Base-by-base conservation (phyloP, 1,284 basidiomycete species). In the Ceratobasidium sp. region DNA sequence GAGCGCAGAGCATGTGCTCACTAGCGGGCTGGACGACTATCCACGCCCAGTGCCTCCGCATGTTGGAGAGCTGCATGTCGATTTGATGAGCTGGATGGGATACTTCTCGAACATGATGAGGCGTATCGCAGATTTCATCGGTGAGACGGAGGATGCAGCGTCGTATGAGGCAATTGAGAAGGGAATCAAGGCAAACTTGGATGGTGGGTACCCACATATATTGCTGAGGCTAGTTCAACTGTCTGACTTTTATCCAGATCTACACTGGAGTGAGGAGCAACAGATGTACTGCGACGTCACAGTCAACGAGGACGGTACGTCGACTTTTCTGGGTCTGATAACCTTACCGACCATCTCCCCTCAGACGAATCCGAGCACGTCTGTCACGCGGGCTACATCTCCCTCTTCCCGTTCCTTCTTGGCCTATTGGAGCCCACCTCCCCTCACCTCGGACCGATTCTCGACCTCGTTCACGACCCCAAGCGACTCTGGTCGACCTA, bases 11-110 rank as follows among this genome's bases (percentile, higher is more conserved):
- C 95, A 98, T 81, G 92, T 98, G 30, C 82, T 98, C 69, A 96
- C 96, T 0, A 94, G 92, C 77, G 95, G 95, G 0, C 89, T 98
- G 86, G 95, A 98, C 79, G 95, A 98, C 81, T 98, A 95, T 80
- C 95, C 95, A 11, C 86, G 95, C 66, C 94, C 84, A 0, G 76
- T 87, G 11, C 87, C 88, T 38, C 90, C 96, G 8, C 94, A 96
- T 78, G 85, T 89, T 0, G 95, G 96, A 64, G 95, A 98, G 82
- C 83, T 98, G 69, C 95, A 98, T 80, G 80, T 97, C 61, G 95
- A 98, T 81, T 82, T 98, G 75, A 92, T 95, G 74, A 91, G 91
- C 46, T 98, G 95, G 95, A 94, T 98, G 90, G 95, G 88, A 12
- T 95, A 92, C 82, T 96, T 96, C 80, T 87, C 92, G 48, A 85